Percentiles rank a stretch among this genome's conserved stretches.
phyloP scores from a whole-genome alignment of 768 basidiomycete species.

The Leccinum truebloodii region DNA sequence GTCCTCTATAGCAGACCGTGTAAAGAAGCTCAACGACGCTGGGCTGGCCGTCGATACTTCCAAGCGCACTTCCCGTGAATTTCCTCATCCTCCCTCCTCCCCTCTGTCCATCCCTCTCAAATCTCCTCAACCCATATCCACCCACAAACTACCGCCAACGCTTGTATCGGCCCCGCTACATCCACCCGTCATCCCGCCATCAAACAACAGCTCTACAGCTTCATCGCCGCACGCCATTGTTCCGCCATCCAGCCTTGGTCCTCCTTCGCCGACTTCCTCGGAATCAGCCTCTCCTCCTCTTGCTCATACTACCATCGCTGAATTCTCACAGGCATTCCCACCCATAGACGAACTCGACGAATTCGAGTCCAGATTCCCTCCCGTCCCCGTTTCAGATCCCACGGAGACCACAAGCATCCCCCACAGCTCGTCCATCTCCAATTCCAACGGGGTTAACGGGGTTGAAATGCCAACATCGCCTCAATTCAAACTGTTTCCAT shows the following conservation, averaged over 20 bases:
- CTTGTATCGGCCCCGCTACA: conserved; percentile 32
- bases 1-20: conserved; percentile 79
- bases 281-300: conserved; percentile 61
- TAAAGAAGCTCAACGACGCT: conserved; percentile 70
- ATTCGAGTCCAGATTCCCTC: conserved; percentile 47
- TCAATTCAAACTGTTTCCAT: conserved; percentile 39
- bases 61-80: conserved; percentile 61
- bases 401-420: conserved; percentile 35
- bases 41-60: conserved; percentile 62
- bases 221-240: conserved; percentile 68
- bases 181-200: conserved; percentile 20
- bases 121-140: conserved; percentile 34
- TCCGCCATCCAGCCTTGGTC: conserved; percentile 68
- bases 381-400: conserved; percentile 44
- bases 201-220: conserved; percentile 32
- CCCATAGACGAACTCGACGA: conserved; percentile 77
- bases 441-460: conserved; percentile 33
- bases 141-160: conserved; percentile 42
- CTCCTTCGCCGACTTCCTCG: conserved; percentile 74
- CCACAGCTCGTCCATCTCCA: conserved; percentile 22
- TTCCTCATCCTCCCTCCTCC: conserved; percentile 39
- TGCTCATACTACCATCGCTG: conserved; percentile 44
- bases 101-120: conserved; percentile 25
- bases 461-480: conserved; percentile 34
- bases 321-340: conserved; percentile 69